A percentile compares a stretch with the other conserved stretches of the same genome.
Evolutionary conservation across 1,284 basidiomycete species (phyloP).

Genomic region (Cryptococcus hybrid): DNA sequence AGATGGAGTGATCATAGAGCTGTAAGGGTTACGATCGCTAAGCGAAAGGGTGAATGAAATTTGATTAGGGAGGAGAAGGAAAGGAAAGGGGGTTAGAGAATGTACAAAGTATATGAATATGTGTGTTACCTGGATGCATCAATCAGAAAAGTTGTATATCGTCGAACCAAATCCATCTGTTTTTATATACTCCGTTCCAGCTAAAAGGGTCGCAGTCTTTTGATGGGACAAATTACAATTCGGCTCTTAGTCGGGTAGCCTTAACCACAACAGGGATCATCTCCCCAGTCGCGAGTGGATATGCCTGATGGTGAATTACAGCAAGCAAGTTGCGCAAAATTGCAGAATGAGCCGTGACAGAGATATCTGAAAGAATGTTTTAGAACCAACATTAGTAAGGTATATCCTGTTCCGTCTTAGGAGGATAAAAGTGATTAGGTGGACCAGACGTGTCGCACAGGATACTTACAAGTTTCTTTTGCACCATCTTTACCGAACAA

Average conservation of each 20-base stretch:
- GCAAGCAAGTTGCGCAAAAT: slow-evolving; percentile 47
- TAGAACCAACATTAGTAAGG: background rate
- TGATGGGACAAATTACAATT: too few relatives aligned
- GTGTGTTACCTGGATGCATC: too few relatives aligned
- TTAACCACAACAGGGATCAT: slow-evolving; percentile 49
- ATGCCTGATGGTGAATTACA: slow-evolving; percentile 44
- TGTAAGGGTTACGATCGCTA: slow-evolving; percentile 17
- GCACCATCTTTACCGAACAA: slow-evolving; percentile 58
- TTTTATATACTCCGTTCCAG: background rate
- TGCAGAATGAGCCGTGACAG: slow-evolving; percentile 53
- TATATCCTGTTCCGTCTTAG: slow-evolving; percentile 46
- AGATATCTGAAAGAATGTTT: slow-evolving; percentile 41
- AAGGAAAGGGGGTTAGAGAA: too few relatives aligned
- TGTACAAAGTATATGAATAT: too few relatives aligned
- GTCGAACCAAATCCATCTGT: too few relatives aligned
- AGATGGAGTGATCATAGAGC: slow-evolving; percentile 47
- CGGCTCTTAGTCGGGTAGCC: slow-evolving; percentile 24
- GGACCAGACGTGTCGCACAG: background rate
- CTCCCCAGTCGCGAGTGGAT: slow-evolving; percentile 47
- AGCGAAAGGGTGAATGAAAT: too few relatives aligned
- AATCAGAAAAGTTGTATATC: too few relatives aligned
- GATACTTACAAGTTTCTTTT: slow-evolving; percentile 55
- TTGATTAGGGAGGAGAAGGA: too few relatives aligned
- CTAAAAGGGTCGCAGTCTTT: too few relatives aligned
- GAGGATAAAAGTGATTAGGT: background rate